Evolutionary conservation across 108 stramenopile genomes (phyloP), one percentile per base, ranked within the genome.

Genomic region (Heterococcus sp.): DNA sequence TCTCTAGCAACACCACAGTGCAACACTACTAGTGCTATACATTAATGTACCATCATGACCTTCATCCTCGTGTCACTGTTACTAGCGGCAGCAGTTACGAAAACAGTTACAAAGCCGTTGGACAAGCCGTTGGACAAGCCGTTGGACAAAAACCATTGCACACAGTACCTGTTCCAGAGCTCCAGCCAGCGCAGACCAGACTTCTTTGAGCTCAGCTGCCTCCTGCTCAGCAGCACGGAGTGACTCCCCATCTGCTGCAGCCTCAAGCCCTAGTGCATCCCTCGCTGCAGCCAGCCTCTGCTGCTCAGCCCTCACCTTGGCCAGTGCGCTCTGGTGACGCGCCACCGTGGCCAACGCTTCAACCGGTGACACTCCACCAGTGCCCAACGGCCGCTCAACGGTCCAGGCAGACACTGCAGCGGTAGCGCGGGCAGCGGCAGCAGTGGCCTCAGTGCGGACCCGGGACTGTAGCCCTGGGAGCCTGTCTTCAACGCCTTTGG

Each of bases 381-480:
- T 21, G 46, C 14, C 46, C 14, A 58, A 14, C 14, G 46, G 46
- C 46, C 46, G 46, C 46, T 58, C 46, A 21, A 14, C 46, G 14
- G 46, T 14, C 46, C 46, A 58, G 14, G 46, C 46, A 8, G 46
- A 8, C 14, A 8, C 46, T 21, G 21, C 14, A 8, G 46, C 46
- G 46, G 46, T 58, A 8, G 46, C 46, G 46, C 73, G 8, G 66
- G 34, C 39, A 74, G 71, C 74, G 85, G 27, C 89, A 75, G 32
- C 92, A 86, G 68, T 93, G 91, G 36, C 91, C 73, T n/a, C 89
- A 92, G 38, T 88, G 3, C 89, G 66, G 35, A 98, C 93, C 27
- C 95, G 93, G 34, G 94, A 89, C 74, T 96, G 95, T 26, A 98
- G 88, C 30, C 95, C 69, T 58, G 67, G 97, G 93, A 96, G 83